Percentiles rank a stretch among this genome's conserved stretches.
These are phyloP conservation scores for Toxoplasma gondii DNA, from an alignment of 169 alveolate species.

Conservation along the genomic window DNA sequence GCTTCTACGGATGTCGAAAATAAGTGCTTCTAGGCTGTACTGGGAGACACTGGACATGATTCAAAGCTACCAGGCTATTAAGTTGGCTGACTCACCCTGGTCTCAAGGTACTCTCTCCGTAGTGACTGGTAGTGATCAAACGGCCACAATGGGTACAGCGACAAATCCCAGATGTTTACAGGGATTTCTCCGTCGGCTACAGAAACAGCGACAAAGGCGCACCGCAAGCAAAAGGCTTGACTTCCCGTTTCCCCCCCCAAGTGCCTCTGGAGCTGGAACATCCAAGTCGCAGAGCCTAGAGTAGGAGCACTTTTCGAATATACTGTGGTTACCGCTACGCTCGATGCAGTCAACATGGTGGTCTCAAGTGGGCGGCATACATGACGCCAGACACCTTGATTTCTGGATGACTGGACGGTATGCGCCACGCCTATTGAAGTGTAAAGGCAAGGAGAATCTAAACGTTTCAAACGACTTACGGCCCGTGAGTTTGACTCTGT, in stretches of 20 bases:
- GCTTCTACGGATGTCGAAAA: too few species aligned
- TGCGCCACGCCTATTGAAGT: not conserved
- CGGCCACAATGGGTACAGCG: not conserved
- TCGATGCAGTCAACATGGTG: not conserved
- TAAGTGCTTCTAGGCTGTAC: too few species aligned
- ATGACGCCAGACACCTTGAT: not conserved
- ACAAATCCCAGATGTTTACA: constrained; percentile 40
- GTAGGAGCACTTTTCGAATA: not conserved
- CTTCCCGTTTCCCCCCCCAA: too few species aligned
- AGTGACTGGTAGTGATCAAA: constrained; percentile 40
- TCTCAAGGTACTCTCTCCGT: constrained; percentile 15
- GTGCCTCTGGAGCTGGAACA: too few species aligned
- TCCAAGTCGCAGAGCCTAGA: not conserved
- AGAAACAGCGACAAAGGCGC: not conserved
- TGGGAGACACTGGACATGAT: too few species aligned
- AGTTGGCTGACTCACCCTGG: not conserved
- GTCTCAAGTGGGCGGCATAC: not conserved
- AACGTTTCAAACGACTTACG: not conserved
- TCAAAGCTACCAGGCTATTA: too few species aligned
- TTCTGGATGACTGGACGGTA: too few species aligned
- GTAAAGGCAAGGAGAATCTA: not conserved
- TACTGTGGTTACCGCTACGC: not conserved
- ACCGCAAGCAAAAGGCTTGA: too few species aligned
- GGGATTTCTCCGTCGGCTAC: constrained; percentile 39
- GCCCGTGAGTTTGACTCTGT: constrained; percentile 7